Evolutionary conservation across 129 eudicot species (phyloP).

Genomic region (Pulicaria dysenterica): DNA sequence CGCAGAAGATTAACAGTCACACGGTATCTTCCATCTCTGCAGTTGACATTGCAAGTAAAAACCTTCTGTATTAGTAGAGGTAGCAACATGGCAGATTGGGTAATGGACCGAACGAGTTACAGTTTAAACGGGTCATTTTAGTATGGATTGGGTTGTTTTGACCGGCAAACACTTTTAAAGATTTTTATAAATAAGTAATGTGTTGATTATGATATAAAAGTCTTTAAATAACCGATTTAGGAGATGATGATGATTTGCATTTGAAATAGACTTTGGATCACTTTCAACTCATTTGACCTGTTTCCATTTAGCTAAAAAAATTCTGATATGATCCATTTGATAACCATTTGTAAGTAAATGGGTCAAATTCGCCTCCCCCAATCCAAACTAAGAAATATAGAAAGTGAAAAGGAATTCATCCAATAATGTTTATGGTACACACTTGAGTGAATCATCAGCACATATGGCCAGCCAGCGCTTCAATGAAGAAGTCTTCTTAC

Average conservation of each 20-base stretch:
- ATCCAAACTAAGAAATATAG: background rate
- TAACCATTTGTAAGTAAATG: background rate
- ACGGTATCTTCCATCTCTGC: slow-evolving; percentile 78
- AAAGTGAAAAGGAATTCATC: background rate
- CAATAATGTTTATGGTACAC: slow-evolving; percentile 26
- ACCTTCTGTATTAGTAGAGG: background rate
- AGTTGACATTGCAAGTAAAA: slow-evolving; percentile 22
- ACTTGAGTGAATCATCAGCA: slow-evolving; percentile 80
- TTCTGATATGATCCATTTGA: too few species aligned
- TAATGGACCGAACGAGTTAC: background rate
- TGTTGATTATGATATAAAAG: too few species aligned
- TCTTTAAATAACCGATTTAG: too few species aligned
- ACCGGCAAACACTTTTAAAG: background rate
- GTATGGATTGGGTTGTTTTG: background rate
- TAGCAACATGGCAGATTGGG: background rate
- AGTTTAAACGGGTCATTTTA: background rate
- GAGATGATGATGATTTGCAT: too few species aligned
- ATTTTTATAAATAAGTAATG: too few species aligned
- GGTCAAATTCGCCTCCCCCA: background rate
- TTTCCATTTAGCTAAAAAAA: background rate
- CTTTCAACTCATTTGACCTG: background rate
- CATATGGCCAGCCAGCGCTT: slow-evolving; percentile 92
- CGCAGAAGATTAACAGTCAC: slow-evolving; percentile 65
- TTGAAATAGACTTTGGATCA: background rate
- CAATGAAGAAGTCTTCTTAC: slow-evolving; percentile 68